A percentile compares a stretch with the other conserved stretches of the same genome.
Evolutionary conservation across 2,329 filamentous ascomycete genomes (phyloP).

Genomic region (Aspergillus carbonarius): DNA sequence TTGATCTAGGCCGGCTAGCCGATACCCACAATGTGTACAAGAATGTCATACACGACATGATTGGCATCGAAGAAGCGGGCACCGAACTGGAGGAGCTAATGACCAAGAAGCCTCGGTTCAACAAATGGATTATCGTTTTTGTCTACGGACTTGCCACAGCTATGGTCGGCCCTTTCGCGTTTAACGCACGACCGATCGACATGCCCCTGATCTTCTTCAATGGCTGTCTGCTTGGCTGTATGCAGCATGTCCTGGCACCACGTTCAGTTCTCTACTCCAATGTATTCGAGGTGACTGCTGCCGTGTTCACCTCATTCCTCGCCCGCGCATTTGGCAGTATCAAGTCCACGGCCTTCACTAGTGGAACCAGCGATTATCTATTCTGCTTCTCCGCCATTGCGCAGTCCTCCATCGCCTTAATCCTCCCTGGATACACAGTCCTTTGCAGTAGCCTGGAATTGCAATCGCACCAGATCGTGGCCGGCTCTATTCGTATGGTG

Average conservation of each 20-base stretch:
- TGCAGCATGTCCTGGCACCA: slow-evolving; percentile 73
- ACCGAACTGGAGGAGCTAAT: slow-evolving; percentile 54
- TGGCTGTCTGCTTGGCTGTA: slow-evolving; percentile 68
- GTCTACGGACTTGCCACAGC: slow-evolving; percentile 75
- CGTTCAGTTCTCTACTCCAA: slow-evolving; percentile 67
- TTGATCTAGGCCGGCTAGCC: slow-evolving; percentile 44
- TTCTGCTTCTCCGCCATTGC: slow-evolving; percentile 72
- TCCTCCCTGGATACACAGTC: slow-evolving; percentile 67
- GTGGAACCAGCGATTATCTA: slow-evolving; percentile 37
- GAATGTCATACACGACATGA: slow-evolving; percentile 48
- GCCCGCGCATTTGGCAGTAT: slow-evolving; percentile 65
- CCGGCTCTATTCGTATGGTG: slow-evolving; percentile 71
- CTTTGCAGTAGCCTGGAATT: slow-evolving; percentile 63
- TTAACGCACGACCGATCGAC: slow-evolving; percentile 72
- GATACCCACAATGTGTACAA: slow-evolving; percentile 51
- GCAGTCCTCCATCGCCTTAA: slow-evolving; percentile 70
- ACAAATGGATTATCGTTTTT: slow-evolving; percentile 56
- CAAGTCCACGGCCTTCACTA: slow-evolving; percentile 34
- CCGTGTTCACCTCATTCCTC: slow-evolving; percentile 65
- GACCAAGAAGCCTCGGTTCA: slow-evolving; percentile 56
- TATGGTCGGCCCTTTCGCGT: slow-evolving; percentile 76
- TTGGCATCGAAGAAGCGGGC: slow-evolving; percentile 47
- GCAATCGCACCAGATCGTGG: slow-evolving; percentile 67
- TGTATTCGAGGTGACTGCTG: slow-evolving; percentile 63
- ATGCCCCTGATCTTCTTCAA: slow-evolving; percentile 73